Conservation (phyloP, 768 basidiomycete species). For the Stropharia rugosoannulata region DNA sequence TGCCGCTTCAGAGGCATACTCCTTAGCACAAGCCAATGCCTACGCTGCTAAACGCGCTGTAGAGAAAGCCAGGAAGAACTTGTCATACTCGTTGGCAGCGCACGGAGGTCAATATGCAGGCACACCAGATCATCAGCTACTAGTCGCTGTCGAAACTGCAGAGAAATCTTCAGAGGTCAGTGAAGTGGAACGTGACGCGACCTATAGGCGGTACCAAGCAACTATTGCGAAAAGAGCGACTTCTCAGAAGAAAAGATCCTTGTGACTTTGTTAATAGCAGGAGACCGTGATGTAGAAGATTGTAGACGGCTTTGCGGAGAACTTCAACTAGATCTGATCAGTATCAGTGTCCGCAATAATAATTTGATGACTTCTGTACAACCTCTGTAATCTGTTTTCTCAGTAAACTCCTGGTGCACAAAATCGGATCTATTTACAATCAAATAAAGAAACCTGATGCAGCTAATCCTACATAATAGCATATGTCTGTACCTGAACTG, state of each 20-base stretch:
- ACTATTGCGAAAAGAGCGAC: neutral
- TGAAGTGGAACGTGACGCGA: neutral
- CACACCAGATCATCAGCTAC: neutral
- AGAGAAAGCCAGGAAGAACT: neutral
- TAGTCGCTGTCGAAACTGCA: neutral
- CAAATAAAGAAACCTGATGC: too few species aligned
- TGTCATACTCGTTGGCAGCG: neutral
- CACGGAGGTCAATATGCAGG: neutral
- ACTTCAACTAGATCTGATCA: too few species aligned
- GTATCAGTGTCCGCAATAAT: too few species aligned
- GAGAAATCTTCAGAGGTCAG: neutral
- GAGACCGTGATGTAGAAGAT: neutral
- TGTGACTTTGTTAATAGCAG: neutral
- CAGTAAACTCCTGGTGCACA: too few species aligned
- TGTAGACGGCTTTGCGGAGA: too few species aligned
- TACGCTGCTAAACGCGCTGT: neutral
- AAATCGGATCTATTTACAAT: too few species aligned
- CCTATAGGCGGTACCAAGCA: neutral
- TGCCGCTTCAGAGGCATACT: slow-evolving; percentile 1
- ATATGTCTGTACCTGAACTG: too few species aligned
- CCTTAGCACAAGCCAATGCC: neutral
- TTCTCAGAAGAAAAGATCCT: neutral
- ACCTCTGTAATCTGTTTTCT: too few species aligned
- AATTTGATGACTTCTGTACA: too few species aligned
- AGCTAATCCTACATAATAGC: too few species aligned